A percentile compares a stretch with the other conserved stretches of the same genome.
phyloP scores from a whole-genome alignment of 805 yeast species.

The Saturnispora dispora region DNA sequence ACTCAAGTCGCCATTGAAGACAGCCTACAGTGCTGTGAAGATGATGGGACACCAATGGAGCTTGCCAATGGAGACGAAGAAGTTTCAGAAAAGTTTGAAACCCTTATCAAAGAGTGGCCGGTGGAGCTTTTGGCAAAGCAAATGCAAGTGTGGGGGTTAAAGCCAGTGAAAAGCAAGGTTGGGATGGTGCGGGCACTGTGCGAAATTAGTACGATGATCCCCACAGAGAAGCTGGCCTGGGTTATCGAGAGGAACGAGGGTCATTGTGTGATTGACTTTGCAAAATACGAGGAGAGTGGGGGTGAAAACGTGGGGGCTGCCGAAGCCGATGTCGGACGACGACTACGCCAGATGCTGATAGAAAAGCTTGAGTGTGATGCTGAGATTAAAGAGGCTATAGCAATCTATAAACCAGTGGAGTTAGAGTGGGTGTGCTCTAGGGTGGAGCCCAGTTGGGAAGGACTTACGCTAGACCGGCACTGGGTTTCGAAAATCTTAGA shows the following conservation, averaged over 20 bases:
- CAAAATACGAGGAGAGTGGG: background rate
- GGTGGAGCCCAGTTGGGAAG: slow-evolving; percentile 14
- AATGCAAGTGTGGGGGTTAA: slow-evolving; percentile 31
- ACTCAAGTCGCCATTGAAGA: slow-evolving; percentile 21
- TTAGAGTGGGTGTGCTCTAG: slow-evolving; percentile 13
- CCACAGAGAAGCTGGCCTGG: slow-evolving; percentile 4
- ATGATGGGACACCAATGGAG: background rate
- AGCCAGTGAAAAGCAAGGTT: slow-evolving; percentile 21
- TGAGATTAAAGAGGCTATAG: slow-evolving; percentile 13
- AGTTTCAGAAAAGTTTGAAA: background rate
- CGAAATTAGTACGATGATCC: slow-evolving; percentile 12
- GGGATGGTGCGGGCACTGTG: slow-evolving; percentile 13
- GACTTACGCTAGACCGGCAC: slow-evolving; percentile 14
- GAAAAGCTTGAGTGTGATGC: slow-evolving; percentile 13
- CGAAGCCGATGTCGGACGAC: background rate
- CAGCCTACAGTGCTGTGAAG: background rate
- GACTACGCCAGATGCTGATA: slow-evolving; percentile 15
- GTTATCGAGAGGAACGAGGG: background rate
- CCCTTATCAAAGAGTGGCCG: slow-evolving; percentile 8
- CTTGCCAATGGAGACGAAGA: background rate
- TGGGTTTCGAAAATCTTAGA: slow-evolving; percentile 22
- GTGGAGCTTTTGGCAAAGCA: slow-evolving; percentile 13
- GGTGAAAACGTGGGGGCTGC: slow-evolving; percentile 1
- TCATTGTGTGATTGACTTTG: slow-evolving; percentile 6
- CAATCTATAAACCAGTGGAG: slow-evolving; percentile 21